phyloP scores from a whole-genome alignment of 768 basidiomycete genomes.

The Xerocomellus intermedius region DNA sequence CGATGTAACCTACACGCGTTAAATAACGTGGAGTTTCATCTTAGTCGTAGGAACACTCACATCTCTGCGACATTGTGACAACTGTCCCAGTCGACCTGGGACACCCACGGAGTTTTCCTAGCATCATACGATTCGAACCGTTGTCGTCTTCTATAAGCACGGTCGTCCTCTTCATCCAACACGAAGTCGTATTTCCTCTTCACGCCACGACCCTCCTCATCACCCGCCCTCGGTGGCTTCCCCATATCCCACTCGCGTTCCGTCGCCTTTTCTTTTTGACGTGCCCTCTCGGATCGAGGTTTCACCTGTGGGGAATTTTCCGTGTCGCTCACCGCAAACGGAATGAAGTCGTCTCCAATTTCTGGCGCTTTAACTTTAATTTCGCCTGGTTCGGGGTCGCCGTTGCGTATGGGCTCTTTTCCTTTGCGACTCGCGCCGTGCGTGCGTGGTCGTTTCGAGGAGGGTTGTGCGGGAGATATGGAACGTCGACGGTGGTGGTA shows the following conservation, averaged over 20 bases:
- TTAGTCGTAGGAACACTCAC: conserved; percentile 44
- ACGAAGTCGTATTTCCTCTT: conserved; percentile 49
- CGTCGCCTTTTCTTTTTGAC: conserved; percentile 17
- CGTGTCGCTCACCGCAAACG: conserved; percentile 20
- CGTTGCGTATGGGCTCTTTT: conserved; percentile 12
- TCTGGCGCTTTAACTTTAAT: conserved; percentile 9
- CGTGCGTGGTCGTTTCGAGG: conserved; percentile 20
- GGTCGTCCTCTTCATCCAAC: conserved; percentile 45
- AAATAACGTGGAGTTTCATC: conserved; percentile 4
- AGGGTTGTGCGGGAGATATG: conserved; percentile 10
- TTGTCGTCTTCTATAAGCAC: conserved; percentile 43
- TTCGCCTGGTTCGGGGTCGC: conserved; percentile 11
- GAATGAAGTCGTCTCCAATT: conserved; percentile 34
- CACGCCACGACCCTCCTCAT: conserved; percentile 23
- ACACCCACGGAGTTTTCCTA: conserved; percentile 68
- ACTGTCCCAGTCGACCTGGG: conserved; percentile 64
- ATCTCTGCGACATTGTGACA: conserved; percentile 82
- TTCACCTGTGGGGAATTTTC: conserved; percentile 9
- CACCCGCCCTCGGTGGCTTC: conserved; percentile 25
- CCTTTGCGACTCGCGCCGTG: conserved; percentile 14
- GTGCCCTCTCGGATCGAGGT: conserved; percentile 16
- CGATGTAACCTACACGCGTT: conserved; percentile 62
- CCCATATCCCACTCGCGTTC: conserved; percentile 44
- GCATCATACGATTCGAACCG: conserved; percentile 50
- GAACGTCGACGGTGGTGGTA: conserved; percentile 13